Evolutionary conservation across 169 alveolate species (phyloP), one percentile per base, ranked within the genome.

Genomic region (Plasmodium cynomolgi): DNA sequence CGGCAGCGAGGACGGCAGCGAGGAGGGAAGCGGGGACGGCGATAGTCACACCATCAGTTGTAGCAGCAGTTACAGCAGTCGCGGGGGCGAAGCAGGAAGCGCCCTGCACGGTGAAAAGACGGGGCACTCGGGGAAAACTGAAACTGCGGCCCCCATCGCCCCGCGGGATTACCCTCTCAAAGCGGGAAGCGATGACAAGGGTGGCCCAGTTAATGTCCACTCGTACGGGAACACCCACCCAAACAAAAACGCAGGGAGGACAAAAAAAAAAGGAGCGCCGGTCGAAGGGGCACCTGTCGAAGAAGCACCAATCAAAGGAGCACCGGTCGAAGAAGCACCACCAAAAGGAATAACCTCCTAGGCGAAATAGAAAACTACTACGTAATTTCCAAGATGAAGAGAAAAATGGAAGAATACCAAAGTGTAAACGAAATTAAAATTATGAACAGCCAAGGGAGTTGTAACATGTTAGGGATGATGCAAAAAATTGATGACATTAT

Each of bases 341-440:
- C 3, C 73, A 62, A 81, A 20, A 47, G 77, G 33, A 73, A 7
- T 3, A 84, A 80, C n/a, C 33, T 73, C 31, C 75, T 33, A 34
- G 20, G n/a, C 20, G 95, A 91, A 91, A 73, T 91, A 8, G 84
- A 81, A 37, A 81, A 91, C 47, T 91, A 91, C 58, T 91, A 91
- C 84, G 79, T 91, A 33, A 82, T 82, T 31, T 81, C 75, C 73
- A 83, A 91, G 74, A 3, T 82, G 73, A 91, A 72, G 56, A 91
- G 95, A 91, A 91, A 82, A 82, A 80, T 91, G 54, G 91, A 79
- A 73, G 95, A 91, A 37, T 31, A 82, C 75, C 81, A 91, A 58
- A 68, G 73, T 50, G 33, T 71, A 20, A 82, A 82, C 44, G 95
- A 91, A 50, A 62, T 91, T 11, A 62, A 91, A 81, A 62, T 82